A percentile compares a stretch with the other conserved stretches of the same genome.
Evolutionary conservation across 805 yeast genomes (phyloP).

Genomic region (Metschnikowia santaceciliae): DNA sequence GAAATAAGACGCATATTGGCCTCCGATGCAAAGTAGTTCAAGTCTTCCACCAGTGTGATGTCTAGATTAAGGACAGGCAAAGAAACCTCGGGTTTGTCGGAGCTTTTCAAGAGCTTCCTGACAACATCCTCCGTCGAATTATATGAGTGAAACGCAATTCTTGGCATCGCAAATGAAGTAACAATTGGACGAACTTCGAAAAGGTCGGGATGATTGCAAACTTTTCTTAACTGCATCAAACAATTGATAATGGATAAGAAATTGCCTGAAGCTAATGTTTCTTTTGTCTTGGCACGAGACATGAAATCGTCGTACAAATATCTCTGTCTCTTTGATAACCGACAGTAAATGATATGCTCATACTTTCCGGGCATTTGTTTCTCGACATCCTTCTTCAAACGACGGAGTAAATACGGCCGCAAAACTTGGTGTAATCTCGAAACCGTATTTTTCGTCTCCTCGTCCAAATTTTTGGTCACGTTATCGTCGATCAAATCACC

Average conservation of each 20-base stretch:
- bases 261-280: slow-evolving; percentile 90
- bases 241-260: slow-evolving; percentile 93
- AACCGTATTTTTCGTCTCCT: slow-evolving; percentile 81
- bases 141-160: slow-evolving; percentile 53
- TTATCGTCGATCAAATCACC: slow-evolving; percentile 49
- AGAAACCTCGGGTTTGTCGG: slow-evolving; percentile 31
- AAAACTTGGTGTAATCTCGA: slow-evolving; percentile 87
- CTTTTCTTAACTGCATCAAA: slow-evolving; percentile 95
- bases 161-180: slow-evolving; percentile 78
- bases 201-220: slow-evolving; percentile 92
- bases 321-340: slow-evolving; percentile 88
- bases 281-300: slow-evolving; percentile 94
- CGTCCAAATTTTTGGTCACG: slow-evolving; percentile 47
- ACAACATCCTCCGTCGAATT: slow-evolving; percentile 27
- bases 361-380: slow-evolving; percentile 98
- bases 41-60: slow-evolving; percentile 43
- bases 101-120: slow-evolving; percentile 17
- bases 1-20: slow-evolving; percentile 46
- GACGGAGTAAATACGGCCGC: slow-evolving; percentile 85
- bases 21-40: slow-evolving; percentile 45
- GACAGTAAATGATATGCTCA: slow-evolving; percentile 91
- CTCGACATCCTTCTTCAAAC: slow-evolving; percentile 94
- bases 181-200: slow-evolving; percentile 94
- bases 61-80: slow-evolving; percentile 58
- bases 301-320: slow-evolving; percentile 92